phyloP scores from a whole-genome alignment of 495 filamentous ascomycete genomes.

The Jackrogersella multiformis region DNA sequence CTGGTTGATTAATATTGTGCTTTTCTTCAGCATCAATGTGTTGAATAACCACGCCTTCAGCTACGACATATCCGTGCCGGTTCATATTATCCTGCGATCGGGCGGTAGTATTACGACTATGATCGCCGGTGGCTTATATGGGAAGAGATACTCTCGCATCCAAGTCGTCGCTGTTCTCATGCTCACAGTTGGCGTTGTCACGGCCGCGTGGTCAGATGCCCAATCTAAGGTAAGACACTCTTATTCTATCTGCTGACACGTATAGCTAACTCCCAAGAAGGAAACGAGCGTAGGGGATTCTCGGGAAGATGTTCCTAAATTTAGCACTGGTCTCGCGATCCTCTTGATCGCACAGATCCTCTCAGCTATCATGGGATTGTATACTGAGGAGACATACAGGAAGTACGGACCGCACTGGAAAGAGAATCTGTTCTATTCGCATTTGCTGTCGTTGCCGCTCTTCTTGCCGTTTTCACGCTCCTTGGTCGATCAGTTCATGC shows the following conservation, averaged over 20 bases:
- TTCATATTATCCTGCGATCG: conserved; percentile 96
- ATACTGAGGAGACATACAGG: conserved; percentile 88
- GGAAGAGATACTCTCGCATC: conserved; percentile 80
- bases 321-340: conserved; percentile 81
- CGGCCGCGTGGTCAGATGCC: conserved; percentile 88
- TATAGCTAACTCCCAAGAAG: conserved; percentile 39
- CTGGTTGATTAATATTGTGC: conserved; percentile 87
- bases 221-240: conserved; percentile 72
- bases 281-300: conserved; percentile 43
- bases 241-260: background rate
- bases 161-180: conserved; percentile 82
- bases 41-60: conserved; percentile 98
- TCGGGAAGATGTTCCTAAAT: conserved; percentile 52
- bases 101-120: conserved; percentile 96
- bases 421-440: conserved; percentile 95
- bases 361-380: conserved; percentile 93
- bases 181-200: conserved; percentile 85
- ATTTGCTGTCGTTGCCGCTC: conserved; percentile 78
- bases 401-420: conserved; percentile 90
- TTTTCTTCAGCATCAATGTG: conserved; percentile 92
- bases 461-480: conserved; percentile 66
- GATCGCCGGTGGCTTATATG: conserved; percentile 82
- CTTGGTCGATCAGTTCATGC: conserved; percentile 59
- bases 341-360: conserved; percentile 89
- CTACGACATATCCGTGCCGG: conserved; percentile 93